These are phyloP conservation scores for Vitis vinifera DNA, from an alignment of 164 flowering plant species.

Conservation along the genomic window ASM3070453v1 NC_081816.1:2798501-2799000, in stretches of 20 bases:
- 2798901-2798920: slow-evolving; percentile 3
- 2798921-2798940: slow-evolving; percentile 16
- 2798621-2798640: no score
- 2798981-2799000: background rate
- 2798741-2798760: background rate
- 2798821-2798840: slow-evolving; percentile 12
- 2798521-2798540: background rate
- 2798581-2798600: no score
- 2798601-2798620: no score
- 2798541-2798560: no score
- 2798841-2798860: slow-evolving; percentile 8
- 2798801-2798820: slow-evolving; percentile 16
- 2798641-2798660: no score
- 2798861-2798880: slow-evolving; percentile 5
- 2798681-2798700: no score
- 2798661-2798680: no score
- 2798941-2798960: background rate
- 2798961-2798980: background rate
- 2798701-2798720: no score
- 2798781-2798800: slow-evolving; percentile 16
- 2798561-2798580: no score
- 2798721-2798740: background rate
- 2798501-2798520: background rate
- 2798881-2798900: slow-evolving; percentile 10
- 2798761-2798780: background rate